Evolutionary conservation across 2,329 filamentous ascomycete species (phyloP), one percentile per base, ranked within the genome.

Genomic region (Alternaria sp.): DNA sequence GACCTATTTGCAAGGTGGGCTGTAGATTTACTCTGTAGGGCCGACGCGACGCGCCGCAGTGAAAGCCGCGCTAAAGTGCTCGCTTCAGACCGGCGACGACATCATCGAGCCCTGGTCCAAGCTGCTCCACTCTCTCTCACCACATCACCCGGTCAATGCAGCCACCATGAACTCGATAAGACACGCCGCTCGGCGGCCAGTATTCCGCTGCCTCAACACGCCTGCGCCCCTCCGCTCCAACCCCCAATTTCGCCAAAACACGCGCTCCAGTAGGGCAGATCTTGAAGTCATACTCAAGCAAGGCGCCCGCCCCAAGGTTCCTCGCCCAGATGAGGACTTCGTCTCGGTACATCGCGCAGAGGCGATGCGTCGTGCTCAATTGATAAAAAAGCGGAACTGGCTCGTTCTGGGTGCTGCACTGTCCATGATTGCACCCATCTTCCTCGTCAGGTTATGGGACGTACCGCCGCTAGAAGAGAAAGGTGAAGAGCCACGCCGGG

Each of bases 351-450:
- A 79, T 60, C 76, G 78, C 49, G 70, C 68, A 7, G 70, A 79
- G 40, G 70, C 69, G 2, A 58, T 74, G 5, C 71, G 72, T n/a
- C 69, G 74, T 2, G 73, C 73, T 14, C 59, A 71, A 8, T 59
- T 67, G n/a, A 65, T 69, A 14, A 65, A 67, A 45, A 63, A 68
- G 57, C 62, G 73, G 30, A 79, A 79, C 40, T 76, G 74, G 70
- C 72, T 78, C 1, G 71, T 71, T 4, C 60, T 77, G 4, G 78
- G 77, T 30, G 75, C 74, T 14, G 73, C 71, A 0, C 51, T 79
- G 12, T 78, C 74, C 28, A 80, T 80, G 75, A 72, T 76, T 27
- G 71, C 73, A 9, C 77, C 77, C 43, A 74, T 80, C 16, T 60
- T 79, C 57, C 63, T 80, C 8, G 69, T 79, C 16, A 65, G 66